Base-by-base conservation (phyloP, 768 basidiomycete species). In the Podaxis carcinomalis region DNA sequence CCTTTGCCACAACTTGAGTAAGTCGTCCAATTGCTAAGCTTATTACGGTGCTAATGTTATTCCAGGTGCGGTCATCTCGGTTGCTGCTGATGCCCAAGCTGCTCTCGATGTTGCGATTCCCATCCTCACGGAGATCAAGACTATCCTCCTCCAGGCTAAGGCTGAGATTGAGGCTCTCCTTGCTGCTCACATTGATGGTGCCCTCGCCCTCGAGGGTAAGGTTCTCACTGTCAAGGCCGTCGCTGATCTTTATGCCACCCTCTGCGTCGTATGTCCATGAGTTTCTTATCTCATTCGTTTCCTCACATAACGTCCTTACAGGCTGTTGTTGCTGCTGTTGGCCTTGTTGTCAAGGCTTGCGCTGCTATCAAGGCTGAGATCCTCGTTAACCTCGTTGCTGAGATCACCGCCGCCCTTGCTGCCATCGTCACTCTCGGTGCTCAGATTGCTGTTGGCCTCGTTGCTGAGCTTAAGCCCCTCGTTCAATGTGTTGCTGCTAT, bases 41-140 rank as follows among this genome's bases (percentile, higher is more conserved):
- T 23, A 27, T 23, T 49, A 49, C 11, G 1, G 13, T 25, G 2
- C 25, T 23, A 13, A 10, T 13, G 25, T 11, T 27, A 7, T 5
- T 9, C 16, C 14, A 21, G 47, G n/a, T n/a, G 50, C 50, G 16
- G 54, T n/a, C 16, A 2, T 56, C 23, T 42, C 37, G 7, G 54
- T 16, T 27, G 37, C 39, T 7, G 32, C 13, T 42, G 19, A 23
- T 11, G 32, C 35, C 25, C n/a, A 39, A 7, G 50, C 32, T 21
- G 56, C 56, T 4, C 59, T 65, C 28, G 52, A 67, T n/a, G 59
- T 65, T 14, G 28, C 68, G 11, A 14, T 63, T 23, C 40, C 63
- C 19, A 59, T 68, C 37, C 52, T 68, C 27, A 55, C 49, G 0
- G 54, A 68, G 14, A 63, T 68, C 32, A n/a, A 63, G 49, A 40